Evolutionary conservation across 2,329 filamentous ascomycete species (phyloP), one percentile per base, ranked within the genome.

Genomic region (Exophiala viscosa): DNA sequence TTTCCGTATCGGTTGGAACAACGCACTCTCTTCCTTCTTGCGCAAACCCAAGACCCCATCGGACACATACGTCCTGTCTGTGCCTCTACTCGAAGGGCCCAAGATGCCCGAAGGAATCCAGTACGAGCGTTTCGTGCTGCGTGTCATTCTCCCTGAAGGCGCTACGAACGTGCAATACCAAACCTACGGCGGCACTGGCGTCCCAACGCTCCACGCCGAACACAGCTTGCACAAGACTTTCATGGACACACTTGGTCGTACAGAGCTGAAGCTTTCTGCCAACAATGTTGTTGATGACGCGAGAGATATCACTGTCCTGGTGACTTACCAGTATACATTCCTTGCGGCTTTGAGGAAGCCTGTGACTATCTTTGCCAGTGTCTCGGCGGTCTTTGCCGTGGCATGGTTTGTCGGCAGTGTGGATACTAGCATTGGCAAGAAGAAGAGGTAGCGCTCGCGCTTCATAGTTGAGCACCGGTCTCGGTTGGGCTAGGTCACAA

Each of bases 1-100:
- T 60, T 99, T 97, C 77, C 89, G 87, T 54, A 85, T 97, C 52
- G 93, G 93, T 62, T 99, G 93, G 93, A 95, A 97, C 74, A 85
- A 88, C 47, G 84, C 95, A 61, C 78, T 95, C 23, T 83, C 83
- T 64, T 82, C 81, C 52, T 93, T 88, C 69, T 69, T 99, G 60
- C 85, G 89, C 64, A 78, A 76, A 63, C 66, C 76, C 18, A 82
- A 77, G 62, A 65, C 70, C 5, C 77, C 81, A 38, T 73, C 77
- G 41, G 83, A 89, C 54, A 81, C 83, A n/a, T 95, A 89, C 65
- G 80, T 95, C 8, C 79, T 99, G 55, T 95, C 89, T 66, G 85
- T 96, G 6, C 92, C 93, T 6, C 93, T 99, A 74, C 75, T 99
- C 9, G 90, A 97, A 72, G 93, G 93, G 0, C 92, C 92, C 36